Conservation (phyloP, 1,284 basidiomycete genomes). For the Earliella scabrosa region DNA sequence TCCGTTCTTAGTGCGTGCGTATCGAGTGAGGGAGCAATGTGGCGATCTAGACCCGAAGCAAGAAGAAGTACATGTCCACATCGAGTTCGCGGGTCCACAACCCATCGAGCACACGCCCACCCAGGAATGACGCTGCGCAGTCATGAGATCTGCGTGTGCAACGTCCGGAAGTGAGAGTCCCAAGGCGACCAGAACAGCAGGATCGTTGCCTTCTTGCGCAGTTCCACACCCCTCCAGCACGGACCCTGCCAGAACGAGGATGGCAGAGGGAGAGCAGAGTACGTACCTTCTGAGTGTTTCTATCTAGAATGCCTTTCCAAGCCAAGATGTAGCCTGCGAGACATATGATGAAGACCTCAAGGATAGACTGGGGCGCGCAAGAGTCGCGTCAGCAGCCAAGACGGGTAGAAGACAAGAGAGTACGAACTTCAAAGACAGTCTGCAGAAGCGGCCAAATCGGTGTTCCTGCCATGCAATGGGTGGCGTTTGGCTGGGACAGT, state of each 20-base stretch:
- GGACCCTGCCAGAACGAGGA: not conserved
- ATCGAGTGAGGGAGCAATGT: too few relatives aligned
- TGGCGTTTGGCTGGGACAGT: not conserved
- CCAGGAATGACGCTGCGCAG: too few relatives aligned
- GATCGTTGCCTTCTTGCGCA: too few relatives aligned
- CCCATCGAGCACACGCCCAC: too few relatives aligned
- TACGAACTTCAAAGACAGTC: constrained; percentile 59
- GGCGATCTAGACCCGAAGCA: too few relatives aligned
- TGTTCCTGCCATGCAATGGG: constrained; percentile 22
- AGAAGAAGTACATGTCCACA: too few relatives aligned
- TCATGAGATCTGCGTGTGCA: too few relatives aligned
- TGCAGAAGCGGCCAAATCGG: constrained; percentile 44
- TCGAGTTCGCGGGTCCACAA: too few relatives aligned
- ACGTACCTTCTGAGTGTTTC: constrained; percentile 83
- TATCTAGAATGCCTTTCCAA: constrained; percentile 81
- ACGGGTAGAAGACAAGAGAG: too few relatives aligned
- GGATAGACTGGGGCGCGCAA: constrained; percentile 68
- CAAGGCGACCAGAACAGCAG: too few relatives aligned
- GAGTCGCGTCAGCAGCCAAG: not conserved
- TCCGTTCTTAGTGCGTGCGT: too few relatives aligned
- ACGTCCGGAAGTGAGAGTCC: too few relatives aligned
- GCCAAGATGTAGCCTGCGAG: constrained; percentile 87
- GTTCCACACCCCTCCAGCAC: not conserved
- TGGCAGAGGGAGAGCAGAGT: not conserved
- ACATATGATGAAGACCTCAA: constrained; percentile 89